A percentile compares a stretch with the other conserved stretches of the same genome.
These are phyloP conservation scores for Berkeleyomyces rouxiae DNA, from an alignment of 2,329 filamentous ascomycete species.

Conservation along the genomic window DNA sequence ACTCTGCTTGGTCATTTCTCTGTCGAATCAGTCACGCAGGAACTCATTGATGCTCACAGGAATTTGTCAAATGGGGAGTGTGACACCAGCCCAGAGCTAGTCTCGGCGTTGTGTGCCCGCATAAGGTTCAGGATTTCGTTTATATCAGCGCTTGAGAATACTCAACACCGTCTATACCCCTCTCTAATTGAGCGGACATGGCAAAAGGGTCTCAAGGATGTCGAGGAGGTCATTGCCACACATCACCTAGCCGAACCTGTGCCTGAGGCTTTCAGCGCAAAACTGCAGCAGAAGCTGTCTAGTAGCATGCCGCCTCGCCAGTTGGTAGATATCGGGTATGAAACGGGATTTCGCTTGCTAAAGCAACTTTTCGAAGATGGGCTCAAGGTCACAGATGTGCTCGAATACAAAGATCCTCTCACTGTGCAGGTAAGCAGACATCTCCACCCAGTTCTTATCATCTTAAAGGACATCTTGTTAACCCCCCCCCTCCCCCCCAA, in stretches of 20 bases:
- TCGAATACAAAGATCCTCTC: conserved; percentile 51
- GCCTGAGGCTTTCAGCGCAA: conserved; percentile 69
- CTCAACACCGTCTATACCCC: conserved; percentile 28
- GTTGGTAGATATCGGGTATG: conserved; percentile 61
- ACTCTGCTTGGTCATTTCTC: conserved; percentile 52
- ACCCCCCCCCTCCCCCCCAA: conserved; percentile 19
- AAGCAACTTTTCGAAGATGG: conserved; percentile 56
- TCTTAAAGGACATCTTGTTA: not conserved
- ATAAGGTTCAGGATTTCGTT: conserved; percentile 51
- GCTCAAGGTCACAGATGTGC: conserved; percentile 47
- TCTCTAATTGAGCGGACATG: conserved; percentile 34
- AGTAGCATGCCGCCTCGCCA: conserved; percentile 88
- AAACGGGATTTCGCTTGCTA: conserved; percentile 54
- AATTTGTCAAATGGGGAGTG: conserved; percentile 18
- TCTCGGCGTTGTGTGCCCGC: conserved; percentile 43
- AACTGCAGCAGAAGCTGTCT: conserved; percentile 78
- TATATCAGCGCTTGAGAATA: conserved; percentile 36
- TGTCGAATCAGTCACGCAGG: conserved; percentile 34
- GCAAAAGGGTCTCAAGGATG: conserved; percentile 19
- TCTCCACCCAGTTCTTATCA: conserved; percentile 11
- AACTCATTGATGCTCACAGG: conserved; percentile 37
- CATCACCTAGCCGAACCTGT: conserved; percentile 42
- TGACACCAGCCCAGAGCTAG: conserved; percentile 20
- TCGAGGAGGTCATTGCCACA: not conserved
- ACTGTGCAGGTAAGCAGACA: conserved; percentile 43